Percentiles rank a stretch among this genome's conserved stretches.
These are phyloP conservation scores for Kwoniella sp. DNA, from an alignment of 768 basidiomycete species.

Conservation along the genomic window DNA sequence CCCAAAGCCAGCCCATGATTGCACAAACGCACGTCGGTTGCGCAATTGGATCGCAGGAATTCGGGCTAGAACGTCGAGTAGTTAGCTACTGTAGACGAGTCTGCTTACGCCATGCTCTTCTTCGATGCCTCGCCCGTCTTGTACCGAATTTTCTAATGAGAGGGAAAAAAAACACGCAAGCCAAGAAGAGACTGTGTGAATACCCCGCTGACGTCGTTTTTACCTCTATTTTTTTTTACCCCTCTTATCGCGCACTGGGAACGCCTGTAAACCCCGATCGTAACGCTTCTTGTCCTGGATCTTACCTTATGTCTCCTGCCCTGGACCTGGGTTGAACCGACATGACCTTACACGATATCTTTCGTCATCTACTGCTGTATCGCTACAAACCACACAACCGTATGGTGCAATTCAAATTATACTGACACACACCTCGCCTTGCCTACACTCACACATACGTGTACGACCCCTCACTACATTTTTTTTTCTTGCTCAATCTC, in stretches of 20 bases:
- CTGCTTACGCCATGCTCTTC: not conserved
- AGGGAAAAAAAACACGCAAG: no score
- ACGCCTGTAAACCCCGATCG: conserved; percentile 1
- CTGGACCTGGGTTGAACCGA: conserved; percentile 3
- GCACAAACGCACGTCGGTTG: no score
- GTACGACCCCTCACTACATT: not conserved
- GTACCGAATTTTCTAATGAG: not conserved
- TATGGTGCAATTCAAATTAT: not conserved
- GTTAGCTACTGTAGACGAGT: not conserved
- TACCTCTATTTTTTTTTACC: not conserved
- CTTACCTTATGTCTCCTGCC: not conserved
- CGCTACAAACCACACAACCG: not conserved
- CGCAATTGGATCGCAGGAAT: not conserved
- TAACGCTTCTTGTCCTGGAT: not conserved
- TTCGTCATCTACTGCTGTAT: not conserved
- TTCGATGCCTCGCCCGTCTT: not conserved
- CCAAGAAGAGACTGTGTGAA: not conserved
- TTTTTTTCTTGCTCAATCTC: not conserved
- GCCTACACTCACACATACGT: not conserved
- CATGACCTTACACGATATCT: not conserved
- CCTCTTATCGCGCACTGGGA: not conserved
- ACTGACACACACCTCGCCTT: not conserved
- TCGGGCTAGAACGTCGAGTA: not conserved
- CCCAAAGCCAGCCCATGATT: no score
- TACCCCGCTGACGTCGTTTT: conserved; percentile 7